A percentile compares a stretch with the other conserved stretches of the same genome.
These are phyloP conservation scores for Nakazawaea holstii DNA, from an alignment of 805 yeast genomes.

Conservation along the genomic window DNA sequence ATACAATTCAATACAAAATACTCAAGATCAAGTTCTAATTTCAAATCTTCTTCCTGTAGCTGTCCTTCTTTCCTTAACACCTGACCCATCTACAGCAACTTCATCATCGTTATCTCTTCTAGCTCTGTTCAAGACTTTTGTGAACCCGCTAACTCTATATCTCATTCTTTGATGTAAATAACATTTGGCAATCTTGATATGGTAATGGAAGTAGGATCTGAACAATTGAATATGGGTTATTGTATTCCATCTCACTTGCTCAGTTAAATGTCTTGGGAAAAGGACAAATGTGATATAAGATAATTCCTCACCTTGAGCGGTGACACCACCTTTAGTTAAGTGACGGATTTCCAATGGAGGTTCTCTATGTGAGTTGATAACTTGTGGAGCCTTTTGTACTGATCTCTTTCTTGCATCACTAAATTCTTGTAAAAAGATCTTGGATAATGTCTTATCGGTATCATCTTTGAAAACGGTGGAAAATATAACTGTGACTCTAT, in stretches of 20 bases:
- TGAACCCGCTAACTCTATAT: slow-evolving; percentile 86
- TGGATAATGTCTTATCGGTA: slow-evolving; percentile 88
- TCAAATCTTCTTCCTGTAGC: slow-evolving; percentile 70
- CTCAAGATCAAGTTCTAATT: slow-evolving; percentile 24
- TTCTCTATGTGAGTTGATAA: slow-evolving; percentile 79
- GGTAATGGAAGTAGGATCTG: slow-evolving; percentile 97
- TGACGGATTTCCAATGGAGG: slow-evolving; percentile 84
- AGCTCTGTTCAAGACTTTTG: slow-evolving; percentile 94
- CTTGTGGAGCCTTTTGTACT: slow-evolving; percentile 98
- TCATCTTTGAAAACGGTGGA: slow-evolving; percentile 94
- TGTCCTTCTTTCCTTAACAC: slow-evolving; percentile 45
- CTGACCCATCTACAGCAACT: slow-evolving; percentile 16
- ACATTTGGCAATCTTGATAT: slow-evolving; percentile 97
- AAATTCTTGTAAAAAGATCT: slow-evolving; percentile 86
- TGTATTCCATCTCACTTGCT: slow-evolving; percentile 70
- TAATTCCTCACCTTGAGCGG: slow-evolving; percentile 28
- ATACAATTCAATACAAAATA: slow-evolving; percentile 62
- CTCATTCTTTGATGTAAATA: slow-evolving; percentile 99
- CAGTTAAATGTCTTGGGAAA: slow-evolving; percentile 74
- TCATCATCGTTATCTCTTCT: slow-evolving; percentile 85
- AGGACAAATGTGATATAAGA: slow-evolving; percentile 62
- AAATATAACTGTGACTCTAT: slow-evolving; percentile 94
- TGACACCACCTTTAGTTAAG: slow-evolving; percentile 28
- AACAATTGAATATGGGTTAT: slow-evolving; percentile 88
- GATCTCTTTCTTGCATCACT: slow-evolving; percentile 94